phyloP scores from a whole-genome alignment of 768 basidiomycete genomes.

The Phanerochaete carnosa region DNA sequence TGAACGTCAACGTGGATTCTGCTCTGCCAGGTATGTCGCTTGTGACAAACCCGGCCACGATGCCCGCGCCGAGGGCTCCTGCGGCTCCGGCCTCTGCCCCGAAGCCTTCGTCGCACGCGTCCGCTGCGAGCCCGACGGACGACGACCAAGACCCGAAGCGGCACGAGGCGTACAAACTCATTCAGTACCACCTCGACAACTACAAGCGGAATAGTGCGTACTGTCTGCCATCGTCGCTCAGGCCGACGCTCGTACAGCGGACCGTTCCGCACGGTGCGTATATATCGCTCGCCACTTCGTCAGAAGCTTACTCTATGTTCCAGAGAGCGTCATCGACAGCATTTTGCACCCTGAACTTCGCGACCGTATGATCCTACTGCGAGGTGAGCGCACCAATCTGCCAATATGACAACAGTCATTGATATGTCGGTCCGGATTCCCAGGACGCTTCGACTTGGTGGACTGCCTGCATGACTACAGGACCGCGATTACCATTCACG shows the following conservation, averaged over 20 bases:
- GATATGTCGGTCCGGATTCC: neutral
- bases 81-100: conserved; percentile 4
- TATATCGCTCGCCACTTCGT: neutral
- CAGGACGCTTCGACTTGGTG: conserved; percentile 76
- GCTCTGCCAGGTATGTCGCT: conserved; percentile 49
- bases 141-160: conserved; percentile 71
- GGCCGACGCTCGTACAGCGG: conserved; percentile 87
- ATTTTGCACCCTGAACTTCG: conserved; percentile 87
- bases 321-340: conserved; percentile 89
- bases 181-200: conserved; percentile 91
- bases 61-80: conserved; percentile 25
- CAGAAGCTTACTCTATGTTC: neutral
- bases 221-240: conserved; percentile 82
- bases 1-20: conserved; percentile 57
- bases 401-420: neutral
- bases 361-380: conserved; percentile 85
- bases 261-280: conserved; percentile 79
- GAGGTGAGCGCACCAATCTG: conserved; percentile 48
- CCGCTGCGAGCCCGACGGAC: conserved; percentile 33
- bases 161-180: conserved; percentile 78
- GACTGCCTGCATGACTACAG: conserved; percentile 79
- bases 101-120: neutral
- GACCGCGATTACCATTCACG: conserved; percentile 69
- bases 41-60: conserved; percentile 30
- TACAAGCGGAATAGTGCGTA: conserved; percentile 83